Base-by-base conservation (phyloP, 345 rosid genomes). In the Hibiscus tridactylites region DNA sequence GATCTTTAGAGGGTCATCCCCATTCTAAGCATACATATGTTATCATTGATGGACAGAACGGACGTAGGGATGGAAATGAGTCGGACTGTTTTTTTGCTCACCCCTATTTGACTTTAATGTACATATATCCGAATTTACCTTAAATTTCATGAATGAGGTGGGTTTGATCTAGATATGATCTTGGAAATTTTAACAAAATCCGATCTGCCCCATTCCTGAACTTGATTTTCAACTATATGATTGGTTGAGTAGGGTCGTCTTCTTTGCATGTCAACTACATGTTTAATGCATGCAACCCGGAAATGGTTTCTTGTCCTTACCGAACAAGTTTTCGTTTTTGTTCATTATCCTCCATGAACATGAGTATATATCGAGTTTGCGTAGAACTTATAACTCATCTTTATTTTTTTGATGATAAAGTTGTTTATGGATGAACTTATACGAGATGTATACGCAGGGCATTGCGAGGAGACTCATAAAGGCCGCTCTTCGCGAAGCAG, bases 401-500 rank as follows among this genome's bases (percentile, higher is more conserved):
- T 47, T 46, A 13, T 42, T 33, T 54, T 33, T 16, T 39, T 19
- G n/a, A 28, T 58, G 26, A 56, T 70, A 2, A 9, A 9, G 26
- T 24, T 72, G 73, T 49, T 46, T 52, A 21, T 11, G 39, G 33
- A 44, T 42, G 44, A 26, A 59, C 64, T 61, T 24, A 44, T 16
- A 62, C 26, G 12, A 17, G 66, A 17, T 76, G 44, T 9, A 17
- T 8, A 28, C 37, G 77, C 82, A 93, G 98, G 97, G 86, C n/a
- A 73, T 91, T 70, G 98, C 97, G 0, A 85, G 80, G 84, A 96
- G 74, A 83, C 86, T 96, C 46, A 75, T 90, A 59, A 88, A 89
- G 78, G 87, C 90, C 11, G 96, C 98, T 3, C 91, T 95, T 24
- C 82, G 63, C 10, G 96, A 84, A 84, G 98, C 97, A 35, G 99